Conservation (phyloP, 73 alveolate species). For the Durusdinium trenchii region DNA sequence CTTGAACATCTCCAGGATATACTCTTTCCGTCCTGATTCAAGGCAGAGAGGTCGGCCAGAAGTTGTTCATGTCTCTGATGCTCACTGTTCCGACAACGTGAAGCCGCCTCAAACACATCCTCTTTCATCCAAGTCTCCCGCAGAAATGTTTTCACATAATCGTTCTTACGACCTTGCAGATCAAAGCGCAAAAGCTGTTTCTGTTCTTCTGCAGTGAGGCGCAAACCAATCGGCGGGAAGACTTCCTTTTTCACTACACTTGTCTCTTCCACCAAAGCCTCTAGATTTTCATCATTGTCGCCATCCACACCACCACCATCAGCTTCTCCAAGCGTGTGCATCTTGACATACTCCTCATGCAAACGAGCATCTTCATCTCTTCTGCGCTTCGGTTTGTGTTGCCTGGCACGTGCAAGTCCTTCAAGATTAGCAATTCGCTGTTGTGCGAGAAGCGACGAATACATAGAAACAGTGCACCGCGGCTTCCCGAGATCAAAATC, state of each 20-base stretch:
- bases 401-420: slow-evolving; percentile 33
- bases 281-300: neutral
- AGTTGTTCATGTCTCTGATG: neutral
- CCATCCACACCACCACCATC: neutral
- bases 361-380: neutral
- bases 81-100: neutral
- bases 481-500: neutral
- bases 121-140: neutral
- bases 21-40: neutral
- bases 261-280: neutral
- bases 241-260: neutral
- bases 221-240: neutral
- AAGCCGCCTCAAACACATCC: neutral
- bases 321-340: neutral
- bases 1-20: neutral
- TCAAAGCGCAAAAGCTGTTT: neutral
- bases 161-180: neutral
- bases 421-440: neutral
- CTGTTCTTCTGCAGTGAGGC: neutral
- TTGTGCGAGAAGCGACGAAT: neutral
- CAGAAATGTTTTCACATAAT: neutral
- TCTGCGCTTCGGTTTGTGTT: neutral
- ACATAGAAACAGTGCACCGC: slow-evolving; percentile 2
- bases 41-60: neutral
- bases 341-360: neutral